Conservation (phyloP, 768 basidiomycete genomes). For the Leccinum incarnatum region DNA sequence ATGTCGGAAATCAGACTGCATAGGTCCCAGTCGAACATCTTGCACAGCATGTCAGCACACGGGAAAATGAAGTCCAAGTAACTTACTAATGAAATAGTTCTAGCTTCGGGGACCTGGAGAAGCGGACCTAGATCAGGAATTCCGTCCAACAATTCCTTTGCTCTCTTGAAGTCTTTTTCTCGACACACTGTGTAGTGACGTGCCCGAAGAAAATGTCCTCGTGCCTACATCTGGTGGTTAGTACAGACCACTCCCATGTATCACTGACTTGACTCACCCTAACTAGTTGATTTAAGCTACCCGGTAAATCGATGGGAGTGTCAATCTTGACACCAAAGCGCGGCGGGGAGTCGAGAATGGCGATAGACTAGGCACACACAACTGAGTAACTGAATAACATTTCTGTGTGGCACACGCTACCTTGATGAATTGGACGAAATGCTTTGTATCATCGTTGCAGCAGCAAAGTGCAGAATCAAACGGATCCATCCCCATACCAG, state of each 20-base stretch:
- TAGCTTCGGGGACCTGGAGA: slow-evolving; percentile 1
- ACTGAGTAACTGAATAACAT: not conserved
- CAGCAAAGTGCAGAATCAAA: not conserved
- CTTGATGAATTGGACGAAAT: slow-evolving; percentile 8
- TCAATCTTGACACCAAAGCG: not conserved
- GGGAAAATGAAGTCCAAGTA: not conserved
- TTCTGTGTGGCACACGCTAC: not conserved
- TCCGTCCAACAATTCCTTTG: not conserved
- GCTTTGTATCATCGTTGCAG: not conserved
- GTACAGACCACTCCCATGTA: not conserved
- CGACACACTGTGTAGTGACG: not conserved
- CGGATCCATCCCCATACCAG: not conserved
- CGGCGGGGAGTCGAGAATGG: slow-evolving; percentile 2
- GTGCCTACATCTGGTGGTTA: slow-evolving; percentile 2
- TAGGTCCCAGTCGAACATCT: slow-evolving; percentile 16
- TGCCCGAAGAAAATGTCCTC: not conserved
- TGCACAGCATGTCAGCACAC: not conserved
- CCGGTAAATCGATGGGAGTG: not conserved
- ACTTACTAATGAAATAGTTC: slow-evolving; percentile 5
- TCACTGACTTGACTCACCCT: not conserved
- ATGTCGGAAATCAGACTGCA: not conserved
- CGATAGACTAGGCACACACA: not conserved
- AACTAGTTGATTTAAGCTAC: not conserved
- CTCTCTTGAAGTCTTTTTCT: not conserved
- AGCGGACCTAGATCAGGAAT: slow-evolving; percentile 1